Evolutionary conservation across 495 filamentous ascomycete genomes (phyloP).

Genomic region (Penicillium fimorum): DNA sequence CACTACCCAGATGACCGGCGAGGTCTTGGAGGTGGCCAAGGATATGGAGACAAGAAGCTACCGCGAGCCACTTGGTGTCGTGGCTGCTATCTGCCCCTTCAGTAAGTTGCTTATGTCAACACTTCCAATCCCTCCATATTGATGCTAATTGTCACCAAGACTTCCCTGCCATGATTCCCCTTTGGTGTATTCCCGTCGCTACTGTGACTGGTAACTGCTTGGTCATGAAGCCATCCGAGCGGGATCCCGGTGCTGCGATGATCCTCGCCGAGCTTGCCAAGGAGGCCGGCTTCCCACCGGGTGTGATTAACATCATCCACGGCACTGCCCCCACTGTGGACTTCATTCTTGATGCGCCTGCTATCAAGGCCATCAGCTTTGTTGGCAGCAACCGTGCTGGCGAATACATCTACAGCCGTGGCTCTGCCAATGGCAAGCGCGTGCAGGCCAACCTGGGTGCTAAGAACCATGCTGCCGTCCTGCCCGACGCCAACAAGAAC

Average conservation of each 20-base stretch:
- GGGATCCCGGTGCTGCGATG: slow-evolving; percentile 97
- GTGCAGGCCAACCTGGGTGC: slow-evolving; percentile 98
- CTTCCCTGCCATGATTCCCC: slow-evolving; percentile 99
- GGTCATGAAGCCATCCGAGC: slow-evolving; percentile 95
- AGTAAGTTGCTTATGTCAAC: slow-evolving; percentile 59
- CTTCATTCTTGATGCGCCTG: slow-evolving; percentile 94
- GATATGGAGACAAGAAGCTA: slow-evolving; percentile 99
- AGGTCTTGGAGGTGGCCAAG: slow-evolving; percentile 94
- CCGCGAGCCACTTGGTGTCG: slow-evolving; percentile 87
- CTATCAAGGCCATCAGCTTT: slow-evolving; percentile 97
- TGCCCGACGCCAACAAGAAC: slow-evolving; percentile 98
- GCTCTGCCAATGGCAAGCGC: slow-evolving; percentile 84
- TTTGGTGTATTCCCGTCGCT: slow-evolving; percentile 95
- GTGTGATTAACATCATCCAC: slow-evolving; percentile 94
- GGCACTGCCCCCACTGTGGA: slow-evolving; percentile 89
- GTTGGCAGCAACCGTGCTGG: slow-evolving; percentile 96
- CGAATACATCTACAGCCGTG: slow-evolving; percentile 92
- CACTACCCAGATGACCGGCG: slow-evolving; percentile 88
- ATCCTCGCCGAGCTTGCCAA: slow-evolving; percentile 90
- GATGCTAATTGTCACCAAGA: slow-evolving; percentile 50
- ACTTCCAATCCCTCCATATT: background rate
- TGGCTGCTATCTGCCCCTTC: slow-evolving; percentile 97
- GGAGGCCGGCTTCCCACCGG: slow-evolving; percentile 90
- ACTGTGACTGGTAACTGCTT: slow-evolving; percentile 93
- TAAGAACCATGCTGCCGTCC: slow-evolving; percentile 95